Evolutionary conservation across 2,329 filamentous ascomycete species (phyloP).

Genomic region (Ophiosphaerella korrae): DNA sequence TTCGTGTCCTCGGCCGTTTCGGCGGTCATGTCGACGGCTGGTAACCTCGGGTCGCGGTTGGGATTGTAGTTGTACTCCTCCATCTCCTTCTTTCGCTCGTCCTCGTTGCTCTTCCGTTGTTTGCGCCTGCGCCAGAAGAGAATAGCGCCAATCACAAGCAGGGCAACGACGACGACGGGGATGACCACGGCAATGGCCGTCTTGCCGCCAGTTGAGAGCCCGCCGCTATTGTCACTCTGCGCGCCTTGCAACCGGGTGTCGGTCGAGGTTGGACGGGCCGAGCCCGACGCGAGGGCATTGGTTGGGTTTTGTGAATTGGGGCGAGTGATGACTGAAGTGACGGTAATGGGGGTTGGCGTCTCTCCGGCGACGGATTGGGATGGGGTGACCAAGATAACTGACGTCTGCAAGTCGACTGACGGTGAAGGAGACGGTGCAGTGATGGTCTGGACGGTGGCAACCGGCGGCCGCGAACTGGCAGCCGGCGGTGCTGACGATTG

Average conservation of each 20-base stretch:
- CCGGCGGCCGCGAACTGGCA: conserved; percentile 9
- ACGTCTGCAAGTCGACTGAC: conserved; percentile 21
- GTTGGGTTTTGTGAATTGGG: background rate
- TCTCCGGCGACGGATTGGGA: conserved; percentile 22
- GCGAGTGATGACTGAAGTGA: conserved; percentile 20
- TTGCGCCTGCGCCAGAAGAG: conserved; percentile 91
- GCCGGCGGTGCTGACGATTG: conserved; percentile 17
- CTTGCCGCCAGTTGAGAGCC: conserved; percentile 67
- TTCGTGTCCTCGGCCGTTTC: conserved; percentile 77
- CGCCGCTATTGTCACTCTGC: conserved; percentile 27
- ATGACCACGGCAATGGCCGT: conserved; percentile 95
- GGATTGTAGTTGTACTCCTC: conserved; percentile 98
- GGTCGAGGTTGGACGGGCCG: conserved; percentile 9
- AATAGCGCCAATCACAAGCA: conserved; percentile 76
- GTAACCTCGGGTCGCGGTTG: conserved; percentile 88
- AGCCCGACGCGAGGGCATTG: conserved; percentile 5
- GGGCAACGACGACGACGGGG: conserved; percentile 83
- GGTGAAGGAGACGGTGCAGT: conserved; percentile 32
- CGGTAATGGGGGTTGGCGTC: conserved; percentile 21
- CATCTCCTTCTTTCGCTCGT: conserved; percentile 90
- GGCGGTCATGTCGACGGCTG: conserved; percentile 60
- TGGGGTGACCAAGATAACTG: conserved; percentile 30
- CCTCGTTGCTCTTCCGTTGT: conserved; percentile 80
- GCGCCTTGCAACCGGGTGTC: conserved; percentile 17
- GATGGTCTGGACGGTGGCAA: conserved; percentile 19